Base-by-base conservation (phyloP, 2,329 filamentous ascomycete genomes). In the Chrysosporium queenslandicum region DNA sequence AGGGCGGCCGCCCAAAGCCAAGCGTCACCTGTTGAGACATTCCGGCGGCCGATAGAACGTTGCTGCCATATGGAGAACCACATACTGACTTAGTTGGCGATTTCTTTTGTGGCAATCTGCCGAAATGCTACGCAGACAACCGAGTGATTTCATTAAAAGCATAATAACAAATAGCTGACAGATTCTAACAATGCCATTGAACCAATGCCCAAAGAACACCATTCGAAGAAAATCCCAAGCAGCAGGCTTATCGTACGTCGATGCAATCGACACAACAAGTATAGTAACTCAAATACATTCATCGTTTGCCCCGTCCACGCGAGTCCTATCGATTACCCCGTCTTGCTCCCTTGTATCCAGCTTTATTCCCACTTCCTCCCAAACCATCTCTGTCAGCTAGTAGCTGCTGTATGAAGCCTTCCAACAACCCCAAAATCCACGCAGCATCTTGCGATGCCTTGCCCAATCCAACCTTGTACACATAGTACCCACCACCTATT, bases 341-440 rank as follows among this genome's bases (percentile, higher is more conserved):
- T 23, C 48, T 18, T 11, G 37, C 11, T 14, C 14, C 2, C n/a
- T 42, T 46, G 21, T 29, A 46, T 36, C 34, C 8, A 34, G 16
- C 18, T 11, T 16, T n/a, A 9, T 18, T 46, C 11, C 42, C 42
- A 2, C 11, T 34, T 21, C n/a, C 16, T 8, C 9, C 18, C 21
- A 66, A 61, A n/a, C 76, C 40, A 60, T 68, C 55, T 4, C 54
- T 61, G 18, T 59, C 68, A 69, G 65, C 54, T 57, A 64, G 58
- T 20, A 78, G 63, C 67, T 92, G 86, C 55, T 75, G 73, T 12
- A 78, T 69, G 57, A 82, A 83, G 53, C 80, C 80, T 58, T 81
- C 79, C 14, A 83, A 64, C 0, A 88, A 83, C 2, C 87, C 73
- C 62, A 82, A 81, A 66, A 79, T 53, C 75, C 75, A 79, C 0